These are phyloP conservation scores for Cyberlindnera saturnus DNA, from an alignment of 805 yeast genomes.

Conservation along the genomic window DNA sequence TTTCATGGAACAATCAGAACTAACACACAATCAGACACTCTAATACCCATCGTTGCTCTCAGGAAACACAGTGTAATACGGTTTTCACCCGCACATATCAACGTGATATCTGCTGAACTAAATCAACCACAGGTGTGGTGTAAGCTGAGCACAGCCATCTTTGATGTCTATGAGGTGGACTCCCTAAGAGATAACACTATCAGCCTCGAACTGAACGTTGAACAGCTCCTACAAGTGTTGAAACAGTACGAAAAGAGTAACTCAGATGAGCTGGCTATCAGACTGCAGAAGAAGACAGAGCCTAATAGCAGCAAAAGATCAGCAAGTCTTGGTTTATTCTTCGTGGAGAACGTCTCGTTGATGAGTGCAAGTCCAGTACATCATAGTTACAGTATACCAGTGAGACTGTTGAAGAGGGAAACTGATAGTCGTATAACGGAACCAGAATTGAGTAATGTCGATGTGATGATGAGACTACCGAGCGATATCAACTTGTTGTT, in stretches of 20 bases:
- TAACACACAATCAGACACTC: slow-evolving; percentile 27
- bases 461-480: slow-evolving; percentile 46
- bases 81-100: slow-evolving; percentile 44
- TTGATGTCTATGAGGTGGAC: slow-evolving; percentile 25
- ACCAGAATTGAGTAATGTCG: slow-evolving; percentile 54
- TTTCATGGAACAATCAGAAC: neutral
- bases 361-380: slow-evolving; percentile 43
- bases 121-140: slow-evolving; percentile 70
- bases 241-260: slow-evolving; percentile 49
- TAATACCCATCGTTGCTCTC: slow-evolving; percentile 43
- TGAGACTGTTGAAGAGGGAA: slow-evolving; percentile 49
- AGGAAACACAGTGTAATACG: slow-evolving; percentile 52
- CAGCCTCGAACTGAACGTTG: slow-evolving; percentile 56
- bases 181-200: slow-evolving; percentile 50
- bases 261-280: slow-evolving; percentile 42
- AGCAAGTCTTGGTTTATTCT: slow-evolving; percentile 51
- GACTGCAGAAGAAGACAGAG: slow-evolving; percentile 36
- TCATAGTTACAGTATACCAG: slow-evolving; percentile 69
- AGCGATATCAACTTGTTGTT: slow-evolving; percentile 45
- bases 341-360: slow-evolving; percentile 38
- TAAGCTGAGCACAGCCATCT: slow-evolving; percentile 38
- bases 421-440: slow-evolving; percentile 51
- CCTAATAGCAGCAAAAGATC: slow-evolving; percentile 28
- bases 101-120: slow-evolving; percentile 44
- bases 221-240: slow-evolving; percentile 51